Evolutionary conservation across 1,139 yeast species (phyloP), one percentile per base, ranked within the genome.

Genomic region (Hyphopichia buzzinii): DNA sequence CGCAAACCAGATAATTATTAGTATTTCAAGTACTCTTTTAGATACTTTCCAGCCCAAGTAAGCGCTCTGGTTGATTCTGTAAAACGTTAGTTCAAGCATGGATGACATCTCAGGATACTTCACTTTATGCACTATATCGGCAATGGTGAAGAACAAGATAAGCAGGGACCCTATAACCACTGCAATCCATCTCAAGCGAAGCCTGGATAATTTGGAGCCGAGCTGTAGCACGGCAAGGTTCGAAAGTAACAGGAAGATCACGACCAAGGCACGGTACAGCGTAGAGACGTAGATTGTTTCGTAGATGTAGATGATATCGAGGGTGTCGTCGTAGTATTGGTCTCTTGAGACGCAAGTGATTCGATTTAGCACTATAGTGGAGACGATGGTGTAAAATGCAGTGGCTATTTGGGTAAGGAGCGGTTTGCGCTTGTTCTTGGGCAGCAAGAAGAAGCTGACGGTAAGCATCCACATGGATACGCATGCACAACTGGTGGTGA

Each of bases 401-500:
- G 78, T 74, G 3, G 79, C 68, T 10, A 72, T 31, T 34, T 71
- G 72, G 12, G 79, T 57, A 24, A 70, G 49, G 31, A 62, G 43
- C 1, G 84, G 81, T 39, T 77, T 74, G 12, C 72, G 46, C 39
- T 63, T 65, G 43, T 72, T 73, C 14, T 59, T 62, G 0, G 79
- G 72, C 14, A 77, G 67, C 26, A 79, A 51, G 34, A 65, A 54
- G 28, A 76, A 56, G 35, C 77, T 49, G 17, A 76, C 46, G 32
- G 77, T 54, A 26, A 79, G 59, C 77, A 78, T 72, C 84, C 84
- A 78, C 26, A 72, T 57, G 3, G 75, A 62, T 3, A 72, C 69
- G 46, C 74, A 69, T 19, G 65, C 52, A 3, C 73, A 76, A 40
- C 68, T 59, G 13, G 67, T 50, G 19, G 67, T 63, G 52, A 67